Evolutionary conservation across 1,139 yeast species (phyloP).

Genomic region (Hanseniaspora sp.): DNA sequence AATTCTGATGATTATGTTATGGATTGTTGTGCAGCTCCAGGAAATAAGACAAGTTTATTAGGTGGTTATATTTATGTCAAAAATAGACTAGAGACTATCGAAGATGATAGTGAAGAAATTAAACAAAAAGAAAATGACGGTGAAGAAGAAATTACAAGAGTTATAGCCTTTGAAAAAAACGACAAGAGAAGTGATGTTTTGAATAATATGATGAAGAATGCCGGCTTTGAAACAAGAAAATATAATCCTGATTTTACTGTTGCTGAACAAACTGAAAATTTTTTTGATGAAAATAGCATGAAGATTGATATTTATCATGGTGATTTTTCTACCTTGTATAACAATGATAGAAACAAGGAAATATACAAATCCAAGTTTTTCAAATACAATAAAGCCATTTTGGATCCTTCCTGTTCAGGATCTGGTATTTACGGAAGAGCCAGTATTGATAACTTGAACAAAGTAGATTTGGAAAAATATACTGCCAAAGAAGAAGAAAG

Average conservation of each 20-base stretch:
- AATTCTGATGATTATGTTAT: constrained; percentile 47
- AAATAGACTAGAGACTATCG: constrained; percentile 16
- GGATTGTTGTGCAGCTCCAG: constrained; percentile 98
- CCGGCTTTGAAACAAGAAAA: constrained; percentile 44
- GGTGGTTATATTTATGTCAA: constrained; percentile 45
- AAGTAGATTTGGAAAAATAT: constrained; percentile 19
- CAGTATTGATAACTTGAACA: constrained; percentile 25
- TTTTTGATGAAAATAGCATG: neutral
- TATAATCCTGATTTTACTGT: constrained; percentile 14
- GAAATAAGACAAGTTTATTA: constrained; percentile 88
- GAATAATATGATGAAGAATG: constrained; percentile 64
- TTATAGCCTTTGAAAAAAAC: constrained; percentile 84
- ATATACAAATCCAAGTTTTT: constrained; percentile 9
- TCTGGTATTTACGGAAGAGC: constrained; percentile 86
- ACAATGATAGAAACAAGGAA: constrained; percentile 47
- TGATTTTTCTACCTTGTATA: constrained; percentile 58
- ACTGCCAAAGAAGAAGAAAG: constrained; percentile 34
- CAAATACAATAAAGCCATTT: constrained; percentile 31
- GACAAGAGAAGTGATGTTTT: constrained; percentile 58
- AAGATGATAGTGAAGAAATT: constrained; percentile 14
- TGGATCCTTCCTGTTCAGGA: constrained; percentile 97
- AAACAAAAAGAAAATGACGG: constrained; percentile 17
- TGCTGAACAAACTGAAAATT: constrained; percentile 11
- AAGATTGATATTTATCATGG: constrained; percentile 54
- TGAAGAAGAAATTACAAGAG: constrained; percentile 28